Evolutionary conservation across 257 asterid species (phyloP), one percentile per base, ranked within the genome.

Genomic region (Avicennia marina): DNA sequence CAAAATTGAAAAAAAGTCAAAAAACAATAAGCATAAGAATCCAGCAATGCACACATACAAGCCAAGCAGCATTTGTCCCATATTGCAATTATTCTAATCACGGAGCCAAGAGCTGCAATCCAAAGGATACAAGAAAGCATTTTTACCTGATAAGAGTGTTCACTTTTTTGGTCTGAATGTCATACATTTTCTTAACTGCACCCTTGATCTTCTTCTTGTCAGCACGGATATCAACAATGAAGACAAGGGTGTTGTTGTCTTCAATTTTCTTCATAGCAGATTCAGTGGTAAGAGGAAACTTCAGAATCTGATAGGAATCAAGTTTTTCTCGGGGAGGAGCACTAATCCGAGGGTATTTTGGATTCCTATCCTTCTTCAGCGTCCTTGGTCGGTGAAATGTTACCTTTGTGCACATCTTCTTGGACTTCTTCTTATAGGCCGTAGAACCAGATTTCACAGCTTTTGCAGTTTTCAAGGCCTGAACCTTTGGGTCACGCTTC

Each of bases 231-330:
- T 78, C 81, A 20, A 78, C 81, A 19, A 78, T 72, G 69, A 78
- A 79, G 3, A 72, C 86, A 18, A 79, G 60, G 21, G 82, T 79
- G 52, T 75, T 79, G 62, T 79, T 79, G 63, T 79, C 80, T 49
- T 79, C 82, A 1, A 79, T 79, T 40, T 72, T 79, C 55, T 79
- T 79, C 82, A 72, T 79, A n/a, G 82, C 78, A 10, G 85, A 79
- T 50, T 79, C 82, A 2, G 80, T 79, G 54, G 82, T 75, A 20
- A 74, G 66, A 1, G 84, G 81, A 19, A 71, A 74, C 60, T 74
- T 71, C 50, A 74, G 53, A 31, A 78, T 75, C 55, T 65, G 72
- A 56, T 75, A 78, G 6, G 75, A 77, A 21, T 78, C 84, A 26
- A 78, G 78, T 36, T 60, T 78, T 75, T 72, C 69, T 70, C 85